These are phyloP conservation scores for Ophiostoma piceae DNA, from an alignment of 2,329 filamentous ascomycete genomes.

Conservation along the genomic window DNA sequence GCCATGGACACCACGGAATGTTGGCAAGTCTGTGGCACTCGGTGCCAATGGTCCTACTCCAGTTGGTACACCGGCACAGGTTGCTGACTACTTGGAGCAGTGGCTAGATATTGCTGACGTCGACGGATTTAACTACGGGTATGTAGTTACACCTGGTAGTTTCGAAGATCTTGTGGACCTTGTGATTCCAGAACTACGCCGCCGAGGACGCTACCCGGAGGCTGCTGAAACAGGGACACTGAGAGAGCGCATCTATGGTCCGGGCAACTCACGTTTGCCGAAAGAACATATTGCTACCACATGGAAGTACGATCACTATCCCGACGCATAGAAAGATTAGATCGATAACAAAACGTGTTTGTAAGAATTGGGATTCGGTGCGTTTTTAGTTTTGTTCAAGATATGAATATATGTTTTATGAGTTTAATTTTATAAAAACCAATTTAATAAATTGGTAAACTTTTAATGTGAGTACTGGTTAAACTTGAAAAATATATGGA, in stretches of 20 bases:
- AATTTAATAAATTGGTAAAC: too few species aligned
- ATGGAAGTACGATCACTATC: not conserved
- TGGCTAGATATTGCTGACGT: slow-evolving; percentile 1
- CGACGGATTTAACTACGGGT: not conserved
- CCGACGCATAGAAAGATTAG: not conserved
- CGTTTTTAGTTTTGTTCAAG: too few species aligned
- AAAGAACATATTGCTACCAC: not conserved
- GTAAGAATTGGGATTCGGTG: too few species aligned
- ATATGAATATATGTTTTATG: too few species aligned
- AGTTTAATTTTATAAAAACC: too few species aligned
- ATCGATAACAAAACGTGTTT: too few species aligned
- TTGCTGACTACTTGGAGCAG: not conserved
- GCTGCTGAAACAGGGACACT: not conserved
- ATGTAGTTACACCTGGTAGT: not conserved
- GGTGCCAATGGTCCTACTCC: not conserved
- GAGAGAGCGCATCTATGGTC: not conserved
- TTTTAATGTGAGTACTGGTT: too few species aligned
- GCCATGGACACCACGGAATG: not conserved
- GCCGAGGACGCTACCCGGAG: not conserved
- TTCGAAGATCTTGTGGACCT: slow-evolving; percentile 4
- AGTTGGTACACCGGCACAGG: not conserved
- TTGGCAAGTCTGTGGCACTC: slow-evolving; percentile 1
- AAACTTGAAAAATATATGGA: too few species aligned
- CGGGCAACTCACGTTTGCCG: not conserved
- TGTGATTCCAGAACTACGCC: not conserved